A percentile compares a stretch with the other conserved stretches of the same genome.
These are phyloP conservation scores for Salvia splendens DNA, from an alignment of 257 asterid species.

Conservation along the genomic window DNA sequence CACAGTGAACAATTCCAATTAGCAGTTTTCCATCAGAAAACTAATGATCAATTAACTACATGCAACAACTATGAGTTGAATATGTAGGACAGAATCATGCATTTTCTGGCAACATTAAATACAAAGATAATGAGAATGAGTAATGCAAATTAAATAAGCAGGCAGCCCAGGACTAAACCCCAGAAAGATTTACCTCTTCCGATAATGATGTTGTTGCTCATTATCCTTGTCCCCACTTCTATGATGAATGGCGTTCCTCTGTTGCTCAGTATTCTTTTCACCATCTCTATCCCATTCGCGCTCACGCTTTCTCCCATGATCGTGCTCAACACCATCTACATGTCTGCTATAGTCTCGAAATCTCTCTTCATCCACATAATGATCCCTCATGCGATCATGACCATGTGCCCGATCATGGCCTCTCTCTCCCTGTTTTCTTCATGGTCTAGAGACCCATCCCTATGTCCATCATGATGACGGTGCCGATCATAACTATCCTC, in stretches of 20 bases:
- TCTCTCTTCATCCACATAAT: constrained; percentile 51
- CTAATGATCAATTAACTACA: no score
- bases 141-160: constrained; percentile 9
- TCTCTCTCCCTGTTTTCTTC: constrained; percentile 55
- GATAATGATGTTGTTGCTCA: constrained; percentile 41
- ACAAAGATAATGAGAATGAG: constrained; percentile 24
- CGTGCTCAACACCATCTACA: constrained; percentile 46
- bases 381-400: constrained; percentile 53
- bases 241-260: constrained; percentile 47
- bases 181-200: constrained; percentile 45
- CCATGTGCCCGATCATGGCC: constrained; percentile 45
- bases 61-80: constrained; percentile 24
- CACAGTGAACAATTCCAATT: no score
- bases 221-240: constrained; percentile 50
- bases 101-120: constrained; percentile 12
- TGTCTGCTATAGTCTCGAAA: constrained; percentile 41
- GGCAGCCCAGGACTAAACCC: not conserved
- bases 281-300: constrained; percentile 54
- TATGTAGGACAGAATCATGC: constrained; percentile 13
- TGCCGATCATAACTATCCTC: constrained; percentile 46
- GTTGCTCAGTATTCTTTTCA: constrained; percentile 50
- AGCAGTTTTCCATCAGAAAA: no score
- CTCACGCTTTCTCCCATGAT: constrained; percentile 54
- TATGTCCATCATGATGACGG: constrained; percentile 45
- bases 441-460: constrained; percentile 54